Conservation (phyloP, 2,329 filamentous ascomycete genomes). For the Ceratocystis lukuohia region DNA sequence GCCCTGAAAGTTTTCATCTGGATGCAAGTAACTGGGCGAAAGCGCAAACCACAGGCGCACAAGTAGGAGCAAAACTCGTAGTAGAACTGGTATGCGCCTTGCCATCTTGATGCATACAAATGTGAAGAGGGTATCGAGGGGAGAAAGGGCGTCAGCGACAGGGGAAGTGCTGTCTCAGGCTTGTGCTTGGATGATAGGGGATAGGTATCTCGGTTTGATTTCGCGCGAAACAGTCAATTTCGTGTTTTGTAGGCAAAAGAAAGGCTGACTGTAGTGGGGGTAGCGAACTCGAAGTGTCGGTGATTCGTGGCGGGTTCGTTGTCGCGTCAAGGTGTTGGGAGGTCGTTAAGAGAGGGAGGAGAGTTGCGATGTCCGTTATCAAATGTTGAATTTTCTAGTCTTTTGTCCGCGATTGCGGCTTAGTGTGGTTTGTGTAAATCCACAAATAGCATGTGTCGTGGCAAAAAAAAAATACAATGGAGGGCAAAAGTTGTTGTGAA, state of each 20-base stretch:
- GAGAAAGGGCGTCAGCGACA: not conserved
- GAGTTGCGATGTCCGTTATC: not conserved
- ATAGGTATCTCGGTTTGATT: not conserved
- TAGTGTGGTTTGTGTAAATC: not conserved
- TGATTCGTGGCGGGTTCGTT: not conserved
- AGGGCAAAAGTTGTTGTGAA: not conserved
- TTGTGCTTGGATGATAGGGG: not conserved
- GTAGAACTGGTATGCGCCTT: conserved; percentile 12
- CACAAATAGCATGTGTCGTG: not conserved
- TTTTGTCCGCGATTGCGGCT: not conserved
- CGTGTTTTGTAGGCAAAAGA: not conserved
- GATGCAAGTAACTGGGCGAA: conserved; percentile 90
- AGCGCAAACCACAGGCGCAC: conserved; percentile 89
- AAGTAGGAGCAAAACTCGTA: conserved; percentile 55
- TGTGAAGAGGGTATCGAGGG: not conserved
- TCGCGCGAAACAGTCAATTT: not conserved
- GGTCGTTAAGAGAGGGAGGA: not conserved
- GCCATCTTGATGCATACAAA: conserved; percentile 12
- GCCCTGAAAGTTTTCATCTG: conserved; percentile 97
- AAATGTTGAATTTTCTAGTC: not conserved
- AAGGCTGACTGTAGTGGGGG: not conserved
- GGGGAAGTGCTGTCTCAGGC: not conserved
- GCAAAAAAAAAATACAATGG: not conserved
- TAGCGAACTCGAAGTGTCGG: not conserved
- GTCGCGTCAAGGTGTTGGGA: not conserved